These are phyloP conservation scores for Capsicum baccatum DNA, from an alignment of 257 asterid species.

Conservation along the genomic window DNA sequence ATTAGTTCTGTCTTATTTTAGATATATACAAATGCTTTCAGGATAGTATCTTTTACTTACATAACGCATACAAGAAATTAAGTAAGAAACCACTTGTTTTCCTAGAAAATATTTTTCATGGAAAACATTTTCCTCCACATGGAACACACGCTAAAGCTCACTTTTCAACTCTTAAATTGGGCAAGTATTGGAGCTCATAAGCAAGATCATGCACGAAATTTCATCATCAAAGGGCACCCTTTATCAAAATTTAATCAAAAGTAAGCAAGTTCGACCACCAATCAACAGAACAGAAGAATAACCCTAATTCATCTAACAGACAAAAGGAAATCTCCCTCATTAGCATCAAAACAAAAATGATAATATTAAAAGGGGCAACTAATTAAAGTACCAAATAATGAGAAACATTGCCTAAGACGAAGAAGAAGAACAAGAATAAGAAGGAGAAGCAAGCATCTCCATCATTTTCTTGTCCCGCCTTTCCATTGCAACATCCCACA, in stretches of 20 bases:
- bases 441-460: constrained; percentile 62
- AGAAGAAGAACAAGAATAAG: constrained; percentile 51
- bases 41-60: too few relatives aligned
- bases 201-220: background rate
- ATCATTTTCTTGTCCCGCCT: constrained; percentile 83
- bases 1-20: too few relatives aligned
- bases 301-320: background rate
- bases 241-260: background rate
- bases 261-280: background rate
- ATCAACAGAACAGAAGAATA: background rate
- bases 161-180: background rate
- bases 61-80: too few relatives aligned
- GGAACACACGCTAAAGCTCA: background rate
- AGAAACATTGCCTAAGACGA: constrained; percentile 8
- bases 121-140: too few relatives aligned
- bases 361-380: background rate
- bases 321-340: background rate
- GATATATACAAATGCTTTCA: too few relatives aligned
- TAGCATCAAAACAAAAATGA: background rate
- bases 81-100: too few relatives aligned
- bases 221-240: background rate
- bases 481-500: constrained; percentile 91
- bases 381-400: constrained; percentile 24
- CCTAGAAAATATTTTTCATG: too few relatives aligned
- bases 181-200: background rate